phyloP scores from a whole-genome alignment of 202 grass and related monocot species.

The Panicum virgatum region DNA sequence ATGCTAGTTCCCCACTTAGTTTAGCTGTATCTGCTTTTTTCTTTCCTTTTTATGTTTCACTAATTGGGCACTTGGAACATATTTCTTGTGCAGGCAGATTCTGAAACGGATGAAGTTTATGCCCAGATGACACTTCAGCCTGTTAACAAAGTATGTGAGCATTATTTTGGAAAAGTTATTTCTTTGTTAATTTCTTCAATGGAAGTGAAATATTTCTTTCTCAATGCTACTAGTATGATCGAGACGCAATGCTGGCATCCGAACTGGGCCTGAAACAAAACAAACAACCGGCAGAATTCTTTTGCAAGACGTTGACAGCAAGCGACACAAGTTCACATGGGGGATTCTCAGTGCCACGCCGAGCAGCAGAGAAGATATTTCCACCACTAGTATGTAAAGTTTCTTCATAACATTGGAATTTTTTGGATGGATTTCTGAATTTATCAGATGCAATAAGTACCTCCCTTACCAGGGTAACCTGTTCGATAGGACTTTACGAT shows the following conservation, averaged over 20 bases:
- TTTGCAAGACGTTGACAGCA: conserved; percentile 92
- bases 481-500: conserved; percentile 88
- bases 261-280: conserved; percentile 97
- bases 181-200: neutral
- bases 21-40: neutral
- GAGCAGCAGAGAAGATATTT: conserved; percentile 98
- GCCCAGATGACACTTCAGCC: conserved; percentile 99
- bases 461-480: conserved; percentile 64
- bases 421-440: conserved; percentile 34
- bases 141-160: conserved; percentile 78
- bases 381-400: conserved; percentile 78
- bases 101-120: conserved; percentile 98
- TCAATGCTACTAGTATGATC: conserved; percentile 70
- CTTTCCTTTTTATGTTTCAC: neutral
- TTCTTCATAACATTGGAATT: conserved; percentile 29
- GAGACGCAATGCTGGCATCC: conserved; percentile 92
- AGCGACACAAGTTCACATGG: conserved; percentile 97
- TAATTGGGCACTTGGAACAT: neutral
- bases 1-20: neutral
- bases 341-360: conserved; percentile 94
- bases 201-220: conserved; percentile 33
- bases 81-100: conserved; percentile 71
- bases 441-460: conserved; percentile 44
- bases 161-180: neutral
- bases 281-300: conserved; percentile 93